Evolutionary conservation across 768 basidiomycete species (phyloP), one percentile per base, ranked within the genome.

Genomic region (Scleroderma bovista): DNA sequence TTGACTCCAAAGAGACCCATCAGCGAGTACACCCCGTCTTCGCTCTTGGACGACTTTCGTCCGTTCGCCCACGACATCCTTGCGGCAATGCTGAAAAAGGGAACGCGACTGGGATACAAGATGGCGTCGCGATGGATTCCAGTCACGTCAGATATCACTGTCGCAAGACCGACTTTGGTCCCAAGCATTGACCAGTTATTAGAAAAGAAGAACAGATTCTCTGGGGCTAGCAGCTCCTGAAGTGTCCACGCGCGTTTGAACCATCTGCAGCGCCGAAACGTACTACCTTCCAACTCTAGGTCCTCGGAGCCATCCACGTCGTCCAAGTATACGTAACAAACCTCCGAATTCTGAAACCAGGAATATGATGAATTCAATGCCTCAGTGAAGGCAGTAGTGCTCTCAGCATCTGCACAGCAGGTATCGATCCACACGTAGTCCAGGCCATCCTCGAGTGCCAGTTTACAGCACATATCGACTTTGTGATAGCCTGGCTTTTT

Each of bases 341-440:
- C 9, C 13, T 13, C 34, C 5, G 34, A 5, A 12, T 36, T 36
- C 34, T 13, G 3, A 32, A 16, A 47, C 19, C 34, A 47, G 12
- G 23, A 4, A 16, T 36, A 47, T 24, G 31, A 42, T 17, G 42
- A 26, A 32, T 52, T 49, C 22, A 57, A 22, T 10, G 53, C 46
- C 16, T 54, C 42, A 12, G 36, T 19, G 26, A 51, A 57, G 42
- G 54, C 31, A 4, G 53, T 17, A 32, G 47, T 57, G 33, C 50
- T 54, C 40, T 41, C 17, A 22, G 44, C 51, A 34, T 57, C 48
- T 36, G 48, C 47, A 24, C 46, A 47, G 46, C 46, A 38, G n/a
- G 36, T 47, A 22, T 47, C 46, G 17, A 47, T 39, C 46, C 46
- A 47, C 11, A 47, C 46, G n/a, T 24, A 38, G 7, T 23, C 9